Conservation (phyloP, 345 rosid genomes). For the Populus tremula region DNA sequence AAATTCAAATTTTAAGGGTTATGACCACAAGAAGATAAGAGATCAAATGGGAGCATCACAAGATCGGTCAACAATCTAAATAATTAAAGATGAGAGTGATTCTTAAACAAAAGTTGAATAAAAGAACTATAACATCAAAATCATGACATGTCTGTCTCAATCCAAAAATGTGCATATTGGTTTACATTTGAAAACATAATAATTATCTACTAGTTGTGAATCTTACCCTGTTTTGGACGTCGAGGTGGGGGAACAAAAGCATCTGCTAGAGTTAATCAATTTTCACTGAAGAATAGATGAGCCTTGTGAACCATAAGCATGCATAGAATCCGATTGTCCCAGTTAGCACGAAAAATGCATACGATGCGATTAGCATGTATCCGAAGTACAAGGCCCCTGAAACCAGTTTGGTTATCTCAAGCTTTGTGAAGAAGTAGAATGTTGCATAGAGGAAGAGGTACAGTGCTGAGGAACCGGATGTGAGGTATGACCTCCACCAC, state of each 20-base stretch:
- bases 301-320: slow-evolving; percentile 80
- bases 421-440: slow-evolving; percentile 84
- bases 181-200: slow-evolving; percentile 39
- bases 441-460: slow-evolving; percentile 72
- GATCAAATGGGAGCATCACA: neutral
- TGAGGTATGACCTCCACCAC: slow-evolving; percentile 95
- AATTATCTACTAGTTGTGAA: slow-evolving; percentile 25
- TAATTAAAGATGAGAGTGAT: neutral
- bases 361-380: slow-evolving; percentile 71
- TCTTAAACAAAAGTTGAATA: slow-evolving; percentile 5
- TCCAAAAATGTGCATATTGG: slow-evolving; percentile 34
- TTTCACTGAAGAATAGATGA: slow-evolving; percentile 80
- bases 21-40: neutral
- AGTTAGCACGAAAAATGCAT: slow-evolving; percentile 65
- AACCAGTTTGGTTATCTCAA: slow-evolving; percentile 67
- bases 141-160: slow-evolving; percentile 14
- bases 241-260: neutral
- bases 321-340: slow-evolving; percentile 75
- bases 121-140: slow-evolving; percentile 10
- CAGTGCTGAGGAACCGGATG: slow-evolving; percentile 72
- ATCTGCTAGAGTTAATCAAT: slow-evolving; percentile 43
- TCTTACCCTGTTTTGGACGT: slow-evolving; percentile 15
- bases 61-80: slow-evolving; percentile 1
- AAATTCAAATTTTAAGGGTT: neutral
- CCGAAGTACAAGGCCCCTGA: slow-evolving; percentile 68